Evolutionary conservation across 257 asterid genomes (phyloP).

Genomic region (Ilex aquifolium): DNA sequence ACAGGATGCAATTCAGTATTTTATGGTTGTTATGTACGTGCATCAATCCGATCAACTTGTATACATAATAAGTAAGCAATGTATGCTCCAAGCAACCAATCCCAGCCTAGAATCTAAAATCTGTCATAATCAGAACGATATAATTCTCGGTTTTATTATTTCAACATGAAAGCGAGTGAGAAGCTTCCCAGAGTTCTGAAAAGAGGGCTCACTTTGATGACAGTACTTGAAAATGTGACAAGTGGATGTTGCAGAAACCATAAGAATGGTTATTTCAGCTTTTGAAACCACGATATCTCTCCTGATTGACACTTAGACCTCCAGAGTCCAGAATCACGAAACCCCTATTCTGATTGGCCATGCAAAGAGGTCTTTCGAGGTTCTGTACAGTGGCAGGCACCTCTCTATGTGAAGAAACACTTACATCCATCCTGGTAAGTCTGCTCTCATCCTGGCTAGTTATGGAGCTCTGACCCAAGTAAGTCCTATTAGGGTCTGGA

Average conservation of each 20-base stretch:
- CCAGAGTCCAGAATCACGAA: not conserved
- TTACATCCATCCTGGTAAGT: not conserved
- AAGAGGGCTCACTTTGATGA: not conserved
- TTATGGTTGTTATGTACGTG: too few relatives aligned
- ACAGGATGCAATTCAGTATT: too few relatives aligned
- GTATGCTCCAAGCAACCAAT: not conserved
- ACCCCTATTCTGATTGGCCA: not conserved
- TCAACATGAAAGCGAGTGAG: not conserved
- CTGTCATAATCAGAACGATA: not conserved
- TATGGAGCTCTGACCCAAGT: not conserved
- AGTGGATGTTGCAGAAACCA: not conserved
- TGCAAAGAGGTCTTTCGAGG: not conserved
- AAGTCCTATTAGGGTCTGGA: not conserved
- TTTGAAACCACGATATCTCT: not conserved
- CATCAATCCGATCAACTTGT: too few relatives aligned
- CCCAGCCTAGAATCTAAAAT: not conserved
- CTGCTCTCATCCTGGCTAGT: not conserved
- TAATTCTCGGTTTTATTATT: not conserved
- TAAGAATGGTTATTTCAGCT: not conserved
- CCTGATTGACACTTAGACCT: not conserved
- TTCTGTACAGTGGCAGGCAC: not conserved
- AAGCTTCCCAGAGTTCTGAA: not conserved
- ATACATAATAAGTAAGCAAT: not conserved
- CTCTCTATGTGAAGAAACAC: not conserved
- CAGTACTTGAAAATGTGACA: not conserved